Conservation (phyloP, 176 grass and related monocot species). For the Oryza coarctata region DNA sequence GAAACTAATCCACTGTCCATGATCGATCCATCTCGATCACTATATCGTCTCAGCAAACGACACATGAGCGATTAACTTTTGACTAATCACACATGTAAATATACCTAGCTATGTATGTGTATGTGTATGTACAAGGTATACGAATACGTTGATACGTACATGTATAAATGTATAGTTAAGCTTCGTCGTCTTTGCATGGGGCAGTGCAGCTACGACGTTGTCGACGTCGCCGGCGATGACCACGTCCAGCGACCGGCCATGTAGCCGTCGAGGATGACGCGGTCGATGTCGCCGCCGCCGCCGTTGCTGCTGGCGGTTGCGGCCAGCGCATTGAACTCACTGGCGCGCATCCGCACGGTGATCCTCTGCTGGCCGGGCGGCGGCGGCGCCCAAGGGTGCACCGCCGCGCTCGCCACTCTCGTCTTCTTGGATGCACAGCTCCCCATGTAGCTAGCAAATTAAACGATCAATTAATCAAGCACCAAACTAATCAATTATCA, state of each 20-base stretch:
- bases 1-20: background rate
- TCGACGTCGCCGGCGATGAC: slow-evolving; percentile 28
- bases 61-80: background rate
- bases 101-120: background rate
- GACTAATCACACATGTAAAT: background rate
- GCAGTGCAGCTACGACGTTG: background rate
- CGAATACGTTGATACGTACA: background rate
- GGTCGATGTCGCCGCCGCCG: slow-evolving; percentile 17
- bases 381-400: slow-evolving; percentile 52
- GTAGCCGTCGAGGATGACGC: slow-evolving; percentile 65
- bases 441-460: slow-evolving; percentile 32
- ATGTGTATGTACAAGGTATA: background rate
- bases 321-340: slow-evolving; percentile 48
- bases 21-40: background rate
- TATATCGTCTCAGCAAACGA: background rate
- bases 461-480: background rate
- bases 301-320: no score
- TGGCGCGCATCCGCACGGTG: slow-evolving; percentile 58
- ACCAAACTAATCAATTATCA: no score
- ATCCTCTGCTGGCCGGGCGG: slow-evolving; percentile 35
- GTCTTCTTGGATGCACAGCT: slow-evolving; percentile 38
- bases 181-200: background rate
- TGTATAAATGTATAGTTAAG: background rate
- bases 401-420: slow-evolving; percentile 1
- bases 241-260: slow-evolving; percentile 55